Base-by-base conservation (phyloP, 345 rosid genomes). In the Passiflora organensis region DNA sequence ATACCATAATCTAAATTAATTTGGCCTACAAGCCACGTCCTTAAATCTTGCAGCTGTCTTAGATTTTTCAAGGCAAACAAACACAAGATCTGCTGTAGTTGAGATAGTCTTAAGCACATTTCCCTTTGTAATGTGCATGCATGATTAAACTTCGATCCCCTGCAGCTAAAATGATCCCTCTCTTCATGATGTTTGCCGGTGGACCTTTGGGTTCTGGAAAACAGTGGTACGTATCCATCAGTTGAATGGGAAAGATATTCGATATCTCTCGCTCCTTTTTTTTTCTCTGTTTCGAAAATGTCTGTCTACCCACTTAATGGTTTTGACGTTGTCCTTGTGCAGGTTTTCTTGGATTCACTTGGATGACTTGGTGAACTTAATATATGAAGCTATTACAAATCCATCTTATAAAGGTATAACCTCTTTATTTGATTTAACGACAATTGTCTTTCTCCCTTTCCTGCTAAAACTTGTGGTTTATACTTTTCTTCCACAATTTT, bases 341-440 rank as follows among this genome's bases (percentile, higher is more conserved):
- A 91, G 98, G 98, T 83, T 91, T 76, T 91, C 98, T 53, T 91
- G 98, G 98, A 83, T 91, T 72, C 96, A 91, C 67, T 72, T 87
- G 81, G 98, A 91, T 41, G 98, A 85, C 76, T 49, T 91, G 39
- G 96, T 91, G 54, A 87, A 72, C 70, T 65, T 91, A 53, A 91
- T 91, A 51, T 91, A 71, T 46, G 95, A 84, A 70, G 85, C 98
- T 63, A 73, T 91, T 59, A 48, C 67, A 43, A 87, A 85, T 65
- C 95, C 95, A 48, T 85, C 95, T 37, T 87, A 91, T 46, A 59
- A 76, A 76, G 95, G 98, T 87, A 69, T 24, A 18, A 18, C 38
- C 56, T 15, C 16, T 32, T 38, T 12, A 21, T 25, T 2, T 28
- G 5, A 28, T 8, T 28, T 3, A n/a, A n/a, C n/a, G n/a, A n/a